These are phyloP conservation scores for Dictyostelium brefeldianum DNA, from an alignment of 78 protist species.

Conservation along the genomic window DNA sequence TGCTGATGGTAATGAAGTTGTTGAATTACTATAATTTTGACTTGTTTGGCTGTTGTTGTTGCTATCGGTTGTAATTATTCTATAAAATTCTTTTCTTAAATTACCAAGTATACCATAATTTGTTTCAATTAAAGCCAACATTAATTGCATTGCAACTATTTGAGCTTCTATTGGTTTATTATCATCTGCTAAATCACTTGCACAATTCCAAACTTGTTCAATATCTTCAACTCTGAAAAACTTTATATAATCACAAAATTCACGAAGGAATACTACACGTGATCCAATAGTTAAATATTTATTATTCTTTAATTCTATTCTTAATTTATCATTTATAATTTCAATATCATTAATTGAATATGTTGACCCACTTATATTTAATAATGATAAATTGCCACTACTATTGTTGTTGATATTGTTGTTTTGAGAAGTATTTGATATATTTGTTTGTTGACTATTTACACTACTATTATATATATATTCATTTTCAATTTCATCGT, in stretches of 20 bases:
- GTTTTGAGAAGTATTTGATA: no score
- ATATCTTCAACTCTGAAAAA: conserved; percentile 22
- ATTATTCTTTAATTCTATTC: not conserved
- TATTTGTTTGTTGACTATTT: not conserved
- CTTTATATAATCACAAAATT: conserved; percentile 42
- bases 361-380: not conserved
- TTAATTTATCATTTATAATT: conserved; percentile 14
- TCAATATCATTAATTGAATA: conserved; percentile 23
- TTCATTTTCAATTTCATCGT: not conserved
- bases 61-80: not conserved
- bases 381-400: conserved; percentile 3
- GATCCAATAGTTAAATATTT: not conserved
- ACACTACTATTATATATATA: not conserved
- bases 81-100: conserved; percentile 8
- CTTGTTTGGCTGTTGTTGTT: not conserved
- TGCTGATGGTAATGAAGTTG: conserved; percentile 4
- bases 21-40: not conserved
- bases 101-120: conserved; percentile 23
- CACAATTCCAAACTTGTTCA: conserved; percentile 43
- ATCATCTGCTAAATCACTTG: conserved; percentile 25
- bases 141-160: conserved; percentile 23
- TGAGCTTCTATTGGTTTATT: conserved; percentile 42
- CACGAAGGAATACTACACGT: not conserved
- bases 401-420: not conserved
- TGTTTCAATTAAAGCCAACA: conserved; percentile 39